These are phyloP conservation scores for Flueggea neowawraea DNA, from an alignment of 441 rosid species.

Conservation along the genomic window DNA sequence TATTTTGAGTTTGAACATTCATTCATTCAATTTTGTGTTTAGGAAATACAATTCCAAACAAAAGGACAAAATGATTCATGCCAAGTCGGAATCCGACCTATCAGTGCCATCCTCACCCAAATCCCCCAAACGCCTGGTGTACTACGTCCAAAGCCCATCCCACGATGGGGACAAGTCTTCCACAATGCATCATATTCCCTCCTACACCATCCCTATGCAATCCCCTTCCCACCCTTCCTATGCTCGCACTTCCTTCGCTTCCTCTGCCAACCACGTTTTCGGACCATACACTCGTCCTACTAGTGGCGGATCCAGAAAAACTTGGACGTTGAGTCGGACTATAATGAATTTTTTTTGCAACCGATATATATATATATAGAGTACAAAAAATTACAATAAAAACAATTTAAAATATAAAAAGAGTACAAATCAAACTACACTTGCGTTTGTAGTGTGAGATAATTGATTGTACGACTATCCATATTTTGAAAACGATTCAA, in stretches of 20 bases:
- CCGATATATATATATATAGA: no score
- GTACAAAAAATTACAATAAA: no score
- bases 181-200: slow-evolving; percentile 54
- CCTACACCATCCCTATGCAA: slow-evolving; percentile 55
- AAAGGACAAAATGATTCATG: slow-evolving; percentile 9
- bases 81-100: slow-evolving; percentile 58
- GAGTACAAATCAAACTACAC: no score
- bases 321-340: no score
- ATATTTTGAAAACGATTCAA: no score
- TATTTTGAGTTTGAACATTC: no score
- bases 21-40: no score
- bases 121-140: slow-evolving; percentile 60
- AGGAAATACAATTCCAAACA: neutral
- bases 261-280: slow-evolving; percentile 67
- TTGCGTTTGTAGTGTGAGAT: no score
- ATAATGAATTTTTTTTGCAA: no score
- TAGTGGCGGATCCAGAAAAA: no score
- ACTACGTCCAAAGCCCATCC: slow-evolving; percentile 80
- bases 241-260: slow-evolving; percentile 61
- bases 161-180: slow-evolving; percentile 64
- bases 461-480: no score
- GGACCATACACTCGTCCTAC: slow-evolving; percentile 59
- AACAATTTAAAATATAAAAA: no score
- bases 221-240: slow-evolving; percentile 68
- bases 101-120: slow-evolving; percentile 46